Percentiles rank a stretch among this genome's conserved stretches.
Evolutionary conservation across 768 basidiomycete species (phyloP).

Genomic region (Clitopilus hobsonii): DNA sequence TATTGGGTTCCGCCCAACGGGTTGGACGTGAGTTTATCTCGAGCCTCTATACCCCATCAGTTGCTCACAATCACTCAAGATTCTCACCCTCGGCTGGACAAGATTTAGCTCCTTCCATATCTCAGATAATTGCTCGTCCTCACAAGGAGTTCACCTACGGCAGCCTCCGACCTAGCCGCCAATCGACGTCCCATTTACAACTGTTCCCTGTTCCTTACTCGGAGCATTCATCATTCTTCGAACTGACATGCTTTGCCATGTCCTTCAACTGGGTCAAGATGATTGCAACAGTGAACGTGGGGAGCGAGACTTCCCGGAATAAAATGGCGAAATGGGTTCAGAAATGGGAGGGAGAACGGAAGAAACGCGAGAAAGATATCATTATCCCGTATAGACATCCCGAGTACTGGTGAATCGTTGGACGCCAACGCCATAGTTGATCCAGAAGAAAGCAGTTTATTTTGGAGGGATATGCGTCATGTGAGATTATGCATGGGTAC

Average conservation of each 20-base stretch:
- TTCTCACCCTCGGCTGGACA: slow-evolving; percentile 64
- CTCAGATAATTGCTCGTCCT: slow-evolving; percentile 62
- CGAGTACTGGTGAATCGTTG: slow-evolving; percentile 26
- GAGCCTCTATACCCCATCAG: too few species aligned
- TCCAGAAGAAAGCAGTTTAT: slow-evolving; percentile 1
- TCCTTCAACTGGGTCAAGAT: slow-evolving; percentile 82
- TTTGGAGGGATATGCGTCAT: slow-evolving; percentile 17
- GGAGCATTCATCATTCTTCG: slow-evolving; percentile 94
- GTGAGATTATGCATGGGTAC: slow-evolving; percentile 24
- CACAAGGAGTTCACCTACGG: slow-evolving; percentile 63
- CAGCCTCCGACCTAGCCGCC: slow-evolving; percentile 63
- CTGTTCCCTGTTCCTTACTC: slow-evolving; percentile 89
- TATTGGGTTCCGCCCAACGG: slow-evolving; percentile 88
- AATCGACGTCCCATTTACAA: slow-evolving; percentile 64
- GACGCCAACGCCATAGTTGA: too few species aligned
- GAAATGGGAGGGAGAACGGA: slow-evolving; percentile 84
- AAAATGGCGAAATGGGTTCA: slow-evolving; percentile 91
- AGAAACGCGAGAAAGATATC: slow-evolving; percentile 36
- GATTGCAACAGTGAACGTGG: slow-evolving; percentile 94
- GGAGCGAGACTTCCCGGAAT: slow-evolving; percentile 60
- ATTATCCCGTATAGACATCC: slow-evolving; percentile 36
- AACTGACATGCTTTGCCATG: slow-evolving; percentile 92
- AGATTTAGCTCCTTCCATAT: slow-evolving; percentile 57
- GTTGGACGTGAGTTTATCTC: slow-evolving; percentile 97
- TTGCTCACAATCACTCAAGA: slow-evolving; percentile 27